phyloP scores from a whole-genome alignment of 495 filamentous ascomycete genomes.

The Podospora pseudoanserina region DNA sequence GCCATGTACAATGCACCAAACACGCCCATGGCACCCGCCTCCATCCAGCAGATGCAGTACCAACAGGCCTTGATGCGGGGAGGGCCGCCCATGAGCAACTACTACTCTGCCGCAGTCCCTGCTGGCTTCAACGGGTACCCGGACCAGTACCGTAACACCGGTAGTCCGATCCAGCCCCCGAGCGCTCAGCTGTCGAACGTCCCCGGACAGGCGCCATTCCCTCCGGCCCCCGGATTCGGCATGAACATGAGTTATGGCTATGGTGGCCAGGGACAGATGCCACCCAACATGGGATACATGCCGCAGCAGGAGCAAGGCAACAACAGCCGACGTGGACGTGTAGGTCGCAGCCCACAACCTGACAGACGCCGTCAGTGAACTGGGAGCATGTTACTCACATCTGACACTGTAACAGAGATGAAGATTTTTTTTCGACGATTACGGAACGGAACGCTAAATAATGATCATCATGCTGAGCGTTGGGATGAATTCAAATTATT shows the following conservation, averaged over 20 bases:
- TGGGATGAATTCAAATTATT: neutral
- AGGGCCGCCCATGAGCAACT: conserved; percentile 49
- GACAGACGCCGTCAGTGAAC: conserved; percentile 17
- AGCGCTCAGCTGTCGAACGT: conserved; percentile 28
- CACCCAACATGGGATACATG: conserved; percentile 43
- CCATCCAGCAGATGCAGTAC: conserved; percentile 54
- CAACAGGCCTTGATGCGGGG: conserved; percentile 56
- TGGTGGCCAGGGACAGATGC: conserved; percentile 36
- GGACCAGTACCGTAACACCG: conserved; percentile 50
- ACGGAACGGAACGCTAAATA: neutral
- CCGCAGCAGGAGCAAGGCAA: conserved; percentile 31
- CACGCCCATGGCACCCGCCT: conserved; percentile 47
- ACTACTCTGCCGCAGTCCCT: conserved; percentile 46
- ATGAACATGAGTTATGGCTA: conserved; percentile 48
- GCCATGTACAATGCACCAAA: conserved; percentile 50
- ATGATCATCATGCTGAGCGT: neutral
- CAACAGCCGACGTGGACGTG: conserved; percentile 51
- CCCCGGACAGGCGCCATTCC: conserved; percentile 36
- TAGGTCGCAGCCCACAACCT: conserved; percentile 42
- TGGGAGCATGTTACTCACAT: neutral
- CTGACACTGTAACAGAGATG: neutral
- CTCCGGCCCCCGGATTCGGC: conserved; percentile 46
- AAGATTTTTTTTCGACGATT: neutral
- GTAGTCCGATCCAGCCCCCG: conserved; percentile 45
- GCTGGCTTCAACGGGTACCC: conserved; percentile 46